Percentiles rank a stretch among this genome's conserved stretches.
phyloP scores from a whole-genome alignment of 306 rosid genomes.

The apple (Malus domestica) region DNA sequence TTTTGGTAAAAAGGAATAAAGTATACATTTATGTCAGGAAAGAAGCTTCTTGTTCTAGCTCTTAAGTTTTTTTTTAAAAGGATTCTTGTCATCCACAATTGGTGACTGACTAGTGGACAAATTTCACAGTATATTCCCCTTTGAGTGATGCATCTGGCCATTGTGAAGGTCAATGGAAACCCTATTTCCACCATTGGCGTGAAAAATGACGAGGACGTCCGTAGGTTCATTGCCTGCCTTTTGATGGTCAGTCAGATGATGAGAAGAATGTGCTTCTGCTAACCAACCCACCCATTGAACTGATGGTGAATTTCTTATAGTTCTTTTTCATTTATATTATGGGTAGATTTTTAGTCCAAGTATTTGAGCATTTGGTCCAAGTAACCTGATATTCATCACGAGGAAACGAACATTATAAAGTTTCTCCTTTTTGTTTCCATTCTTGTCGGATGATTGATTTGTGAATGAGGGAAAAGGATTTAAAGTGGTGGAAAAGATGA shows the following conservation, averaged over 20 bases:
- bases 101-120: constrained; percentile 16
- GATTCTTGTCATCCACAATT: constrained; percentile 21
- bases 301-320: neutral
- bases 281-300: neutral
- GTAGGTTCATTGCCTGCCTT: constrained; percentile 10
- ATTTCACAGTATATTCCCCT: constrained; percentile 7
- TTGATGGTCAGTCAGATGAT: neutral
- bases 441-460: neutral
- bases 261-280: neutral
- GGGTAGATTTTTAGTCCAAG: neutral
- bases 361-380: neutral
- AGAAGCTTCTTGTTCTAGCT: constrained; percentile 17
- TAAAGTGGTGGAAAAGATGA: neutral
- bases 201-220: constrained; percentile 15
- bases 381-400: neutral
- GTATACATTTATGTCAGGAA: constrained; percentile 22
- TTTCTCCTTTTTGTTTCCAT: neutral
- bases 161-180: constrained; percentile 5
- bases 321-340: neutral
- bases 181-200: constrained; percentile 15
- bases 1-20: constrained; percentile 14
- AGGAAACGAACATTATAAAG: neutral
- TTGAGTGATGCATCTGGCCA: constrained; percentile 22
- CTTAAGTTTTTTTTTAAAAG: constrained; percentile 9
- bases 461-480: neutral